Percentiles rank a stretch among this genome's conserved stretches.
Conservation (phyloP, 2,329 filamentous ascomycete genomes). For the Ascochyta pisi region DNA sequence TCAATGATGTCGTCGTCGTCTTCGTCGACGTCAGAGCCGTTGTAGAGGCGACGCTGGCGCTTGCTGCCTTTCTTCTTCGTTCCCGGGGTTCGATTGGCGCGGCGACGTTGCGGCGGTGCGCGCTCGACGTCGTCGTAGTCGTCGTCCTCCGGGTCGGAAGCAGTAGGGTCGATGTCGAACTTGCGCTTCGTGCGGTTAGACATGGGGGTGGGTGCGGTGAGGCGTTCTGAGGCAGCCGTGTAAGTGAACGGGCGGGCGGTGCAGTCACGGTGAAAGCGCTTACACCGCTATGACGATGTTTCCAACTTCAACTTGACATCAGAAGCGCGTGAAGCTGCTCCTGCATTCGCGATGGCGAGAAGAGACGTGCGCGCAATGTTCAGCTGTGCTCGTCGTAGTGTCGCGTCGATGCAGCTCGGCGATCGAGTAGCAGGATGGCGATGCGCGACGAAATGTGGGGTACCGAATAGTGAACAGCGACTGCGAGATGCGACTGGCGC, state of each 20-base stretch:
- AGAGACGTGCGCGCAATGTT: conserved; percentile 28
- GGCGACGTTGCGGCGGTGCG: conserved; percentile 41
- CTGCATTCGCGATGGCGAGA: conserved; percentile 32
- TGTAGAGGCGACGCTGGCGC: conserved; percentile 44
- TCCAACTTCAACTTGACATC: conserved; percentile 30
- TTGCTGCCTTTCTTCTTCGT: conserved; percentile 42
- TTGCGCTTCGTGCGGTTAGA: conserved; percentile 51
- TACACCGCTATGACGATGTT: conserved; percentile 31
- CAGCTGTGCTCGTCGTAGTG: conserved; percentile 23
- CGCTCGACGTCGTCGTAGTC: conserved; percentile 46
- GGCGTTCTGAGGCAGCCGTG: conserved; percentile 27
- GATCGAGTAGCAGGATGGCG: conserved; percentile 21
- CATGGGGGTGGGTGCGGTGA: conserved; percentile 41
- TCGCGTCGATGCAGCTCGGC: conserved; percentile 32
- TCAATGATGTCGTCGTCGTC: conserved; percentile 58
- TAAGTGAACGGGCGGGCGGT: conserved; percentile 23
- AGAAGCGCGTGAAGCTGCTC: conserved; percentile 25
- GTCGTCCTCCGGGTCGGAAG: conserved; percentile 49
- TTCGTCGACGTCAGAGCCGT: conserved; percentile 48
- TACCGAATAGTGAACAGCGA: conserved; percentile 4
- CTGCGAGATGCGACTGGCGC: conserved; percentile 19
- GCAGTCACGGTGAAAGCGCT: conserved; percentile 22
- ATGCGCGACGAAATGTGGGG: conserved; percentile 22
- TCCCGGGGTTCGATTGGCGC: conserved; percentile 32
- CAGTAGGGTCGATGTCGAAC: conserved; percentile 49